Conservation (phyloP, 2,329 filamentous ascomycete species). For the Camillea tinctor region DNA sequence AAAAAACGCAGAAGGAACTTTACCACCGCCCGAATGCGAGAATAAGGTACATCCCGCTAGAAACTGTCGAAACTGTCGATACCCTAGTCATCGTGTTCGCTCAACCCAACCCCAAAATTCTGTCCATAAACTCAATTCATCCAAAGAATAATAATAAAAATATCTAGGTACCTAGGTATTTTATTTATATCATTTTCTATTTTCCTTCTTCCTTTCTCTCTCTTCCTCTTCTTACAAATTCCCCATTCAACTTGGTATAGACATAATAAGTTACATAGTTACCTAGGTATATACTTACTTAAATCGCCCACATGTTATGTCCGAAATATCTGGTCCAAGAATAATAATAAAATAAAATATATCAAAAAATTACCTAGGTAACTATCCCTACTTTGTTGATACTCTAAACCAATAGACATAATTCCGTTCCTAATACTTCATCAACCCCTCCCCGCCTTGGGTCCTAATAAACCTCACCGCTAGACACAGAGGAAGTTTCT, state of each 20-base stretch:
- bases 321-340: background rate
- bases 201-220: no score
- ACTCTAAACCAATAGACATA: background rate
- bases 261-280: no score
- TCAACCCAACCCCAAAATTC: background rate
- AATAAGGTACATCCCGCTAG: background rate
- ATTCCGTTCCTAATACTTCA: background rate
- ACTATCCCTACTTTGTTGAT: background rate
- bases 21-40: background rate
- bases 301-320: background rate
- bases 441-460: background rate
- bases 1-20: background rate
- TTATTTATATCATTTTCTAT: no score
- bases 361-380: background rate
- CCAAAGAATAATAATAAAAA: no score
- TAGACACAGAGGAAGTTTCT: background rate
- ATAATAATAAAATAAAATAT: background rate
- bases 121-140: no score
- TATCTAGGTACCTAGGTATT: no score
- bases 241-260: no score
- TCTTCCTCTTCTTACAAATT: no score
- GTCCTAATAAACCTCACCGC: background rate
- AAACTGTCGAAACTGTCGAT: background rate
- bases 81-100: background rate
- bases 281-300: no score